Base-by-base conservation (phyloP, 805 yeast species). In the Pichia manshurica region DNA sequence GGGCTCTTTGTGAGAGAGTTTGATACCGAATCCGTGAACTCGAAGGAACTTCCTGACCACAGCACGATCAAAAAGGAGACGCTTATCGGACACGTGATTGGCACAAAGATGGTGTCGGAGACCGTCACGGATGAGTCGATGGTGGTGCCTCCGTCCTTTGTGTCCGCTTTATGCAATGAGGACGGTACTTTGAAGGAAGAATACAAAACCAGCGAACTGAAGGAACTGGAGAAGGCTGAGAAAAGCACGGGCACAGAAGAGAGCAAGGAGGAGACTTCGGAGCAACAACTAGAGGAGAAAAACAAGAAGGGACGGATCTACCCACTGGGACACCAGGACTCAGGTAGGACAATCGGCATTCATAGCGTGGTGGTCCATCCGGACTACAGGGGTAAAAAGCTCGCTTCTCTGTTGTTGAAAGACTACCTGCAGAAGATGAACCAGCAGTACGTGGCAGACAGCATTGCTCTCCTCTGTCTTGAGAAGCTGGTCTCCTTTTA, bases 371-470 rank as follows among this genome's bases (percentile, higher is more conserved):
- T 81, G 2, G 78, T 93, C 23, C 80, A 80, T 56, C 86, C 89
- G 20, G 79, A 80, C 35, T 87, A 80, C 74, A 87, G 83, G 63
- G 87, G 90, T 50, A 77, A 81, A 66, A 87, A 86, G 61, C 71
- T 93, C 50, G 98, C 95, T 8, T 79, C 95, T 13, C 70, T 89
- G 49, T 68, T 91, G 60, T 66, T 91, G 58, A 88, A 85, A 56
- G 99, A 91, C 67, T 93, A 87, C 68, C 77, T 90, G 52, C 97
- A 93, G 65, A 87, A 91, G 61, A 70, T 91, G 65, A 79, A 87
- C 42, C 88, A 88, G 63, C 95, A 89, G 63, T 87, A 82, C 56
- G 81, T 88, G 52, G 96, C 93, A 40, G 86, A 81, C 56, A 76
- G 79, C 58, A 81, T 91, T 44, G 77, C 81, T 6, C 71, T 91